A percentile compares a stretch with the other conserved stretches of the same genome.
phyloP scores from a whole-genome alignment of 2,329 filamentous ascomycete genomes.

The Monilinia aucupariae region DNA sequence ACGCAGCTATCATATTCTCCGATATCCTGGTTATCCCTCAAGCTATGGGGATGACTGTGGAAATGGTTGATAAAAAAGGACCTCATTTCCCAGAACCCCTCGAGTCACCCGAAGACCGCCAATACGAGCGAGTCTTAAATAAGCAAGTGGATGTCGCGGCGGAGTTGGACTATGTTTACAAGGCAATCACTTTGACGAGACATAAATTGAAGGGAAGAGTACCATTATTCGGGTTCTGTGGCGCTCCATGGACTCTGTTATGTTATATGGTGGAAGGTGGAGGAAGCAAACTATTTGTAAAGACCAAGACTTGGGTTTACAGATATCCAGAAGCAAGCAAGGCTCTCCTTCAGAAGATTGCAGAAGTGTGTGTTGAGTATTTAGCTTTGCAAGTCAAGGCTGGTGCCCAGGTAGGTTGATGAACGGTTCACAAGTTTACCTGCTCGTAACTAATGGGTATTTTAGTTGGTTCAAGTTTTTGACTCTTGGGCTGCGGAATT shows the following conservation, averaged over 20 bases:
- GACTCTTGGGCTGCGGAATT: slow-evolving; percentile 98
- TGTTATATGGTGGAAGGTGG: slow-evolving; percentile 99
- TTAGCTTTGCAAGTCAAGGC: slow-evolving; percentile 87
- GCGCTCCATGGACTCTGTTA: slow-evolving; percentile 91
- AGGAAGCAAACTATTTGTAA: slow-evolving; percentile 88
- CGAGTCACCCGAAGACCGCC: slow-evolving; percentile 69
- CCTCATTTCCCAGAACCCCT: slow-evolving; percentile 89
- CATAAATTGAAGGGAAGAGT: slow-evolving; percentile 83
- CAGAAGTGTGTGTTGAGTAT: slow-evolving; percentile 92
- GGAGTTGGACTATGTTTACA: slow-evolving; percentile 91
- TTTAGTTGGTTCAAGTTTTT: slow-evolving; percentile 84
- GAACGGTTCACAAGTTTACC: neutral
- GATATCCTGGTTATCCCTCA: slow-evolving; percentile 97
- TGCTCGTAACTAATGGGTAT: slow-evolving; percentile 2
- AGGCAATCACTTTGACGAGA: slow-evolving; percentile 85
- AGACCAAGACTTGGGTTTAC: slow-evolving; percentile 96
- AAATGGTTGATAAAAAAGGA: slow-evolving; percentile 97
- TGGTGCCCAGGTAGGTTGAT: slow-evolving; percentile 67
- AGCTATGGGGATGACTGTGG: slow-evolving; percentile 96
- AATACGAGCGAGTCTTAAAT: slow-evolving; percentile 73
- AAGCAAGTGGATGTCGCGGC: slow-evolving; percentile 76
- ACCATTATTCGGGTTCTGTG: slow-evolving; percentile 92
- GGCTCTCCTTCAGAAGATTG: slow-evolving; percentile 80
- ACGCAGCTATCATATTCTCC: slow-evolving; percentile 97
- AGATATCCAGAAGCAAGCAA: slow-evolving; percentile 77